Evolutionary conservation across 2,329 filamentous ascomycete genomes (phyloP).

Genomic region (Ascochyta fabae): DNA sequence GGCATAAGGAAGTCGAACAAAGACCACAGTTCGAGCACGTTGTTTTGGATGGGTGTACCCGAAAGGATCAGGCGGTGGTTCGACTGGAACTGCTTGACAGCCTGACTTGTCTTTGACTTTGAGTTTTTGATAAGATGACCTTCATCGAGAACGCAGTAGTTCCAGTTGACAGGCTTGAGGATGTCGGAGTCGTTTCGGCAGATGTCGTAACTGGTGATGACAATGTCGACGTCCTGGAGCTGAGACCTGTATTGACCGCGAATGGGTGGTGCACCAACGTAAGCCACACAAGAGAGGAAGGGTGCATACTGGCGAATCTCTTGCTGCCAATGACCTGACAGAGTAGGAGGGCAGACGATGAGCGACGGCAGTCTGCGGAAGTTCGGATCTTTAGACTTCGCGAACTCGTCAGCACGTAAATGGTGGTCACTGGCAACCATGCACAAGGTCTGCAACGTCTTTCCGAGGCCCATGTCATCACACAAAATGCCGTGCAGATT

Average conservation of each 20-base stretch:
- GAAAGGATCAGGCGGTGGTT: constrained; percentile 97
- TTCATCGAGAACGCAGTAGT: constrained; percentile 96
- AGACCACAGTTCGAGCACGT: constrained; percentile 95
- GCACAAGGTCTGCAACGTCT: constrained; percentile 95
- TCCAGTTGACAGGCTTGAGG: constrained; percentile 85
- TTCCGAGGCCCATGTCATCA: constrained; percentile 98
- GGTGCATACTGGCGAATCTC: constrained; percentile 96
- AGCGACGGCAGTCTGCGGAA: constrained; percentile 82
- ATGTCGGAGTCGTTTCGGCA: constrained; percentile 94
- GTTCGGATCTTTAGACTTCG: constrained; percentile 79
- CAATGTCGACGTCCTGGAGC: constrained; percentile 82
- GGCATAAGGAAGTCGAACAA: constrained; percentile 99
- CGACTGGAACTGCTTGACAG: constrained; percentile 86
- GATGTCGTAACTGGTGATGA: constrained; percentile 97
- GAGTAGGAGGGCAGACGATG: constrained; percentile 93
- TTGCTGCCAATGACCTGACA: constrained; percentile 98
- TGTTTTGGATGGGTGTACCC: constrained; percentile 97
- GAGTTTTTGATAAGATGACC: constrained; percentile 99
- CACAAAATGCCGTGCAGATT: constrained; percentile 98
- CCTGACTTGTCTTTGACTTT: constrained; percentile 91
- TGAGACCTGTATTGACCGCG: constrained; percentile 72
- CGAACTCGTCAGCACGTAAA: constrained; percentile 86
- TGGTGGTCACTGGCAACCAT: constrained; percentile 99
- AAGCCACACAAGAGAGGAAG: constrained; percentile 87
- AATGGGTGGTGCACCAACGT: constrained; percentile 87